Percentiles rank a stretch among this genome's conserved stretches.
Evolutionary conservation across 108 stramenopile species (phyloP).

Genomic region (Chaetoceros tenuissimus): DNA sequence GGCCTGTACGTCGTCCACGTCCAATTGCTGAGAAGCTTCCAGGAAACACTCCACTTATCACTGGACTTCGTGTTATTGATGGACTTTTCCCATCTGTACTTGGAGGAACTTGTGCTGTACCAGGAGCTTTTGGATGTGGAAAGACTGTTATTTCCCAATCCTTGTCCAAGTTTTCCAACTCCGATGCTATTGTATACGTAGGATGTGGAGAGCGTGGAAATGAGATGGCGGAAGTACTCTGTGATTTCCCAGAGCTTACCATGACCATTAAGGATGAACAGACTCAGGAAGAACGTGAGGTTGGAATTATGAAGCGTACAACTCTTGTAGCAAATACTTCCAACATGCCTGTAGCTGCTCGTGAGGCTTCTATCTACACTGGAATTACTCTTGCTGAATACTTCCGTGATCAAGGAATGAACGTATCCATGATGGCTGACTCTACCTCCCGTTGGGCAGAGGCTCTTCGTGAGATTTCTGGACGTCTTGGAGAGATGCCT

Average conservation of each 20-base stretch:
- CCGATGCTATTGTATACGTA: conserved; percentile 91
- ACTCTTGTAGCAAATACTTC: conserved; percentile 99
- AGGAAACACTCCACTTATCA: conserved; percentile 95
- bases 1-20: conserved; percentile 98
- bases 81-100: conserved; percentile 98
- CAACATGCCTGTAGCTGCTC: conserved; percentile 99
- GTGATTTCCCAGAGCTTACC: conserved; percentile 99
- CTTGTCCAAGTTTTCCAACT: conserved; percentile 98
- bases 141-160: conserved; percentile 99
- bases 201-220: conserved; percentile 97
- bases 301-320: conserved; percentile 99
- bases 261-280: conserved; percentile 85
- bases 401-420: conserved; percentile 99
- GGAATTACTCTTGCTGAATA: conserved; percentile 97
- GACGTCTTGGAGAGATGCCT: conserved; percentile 99
- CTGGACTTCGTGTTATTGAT: conserved; percentile 98
- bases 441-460: conserved; percentile 99
- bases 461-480: conserved; percentile 99
- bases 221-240: conserved; percentile 99
- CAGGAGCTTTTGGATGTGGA: conserved; percentile 99
- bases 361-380: conserved; percentile 99
- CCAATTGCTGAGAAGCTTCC: conserved; percentile 97
- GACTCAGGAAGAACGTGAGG: conserved; percentile 83
- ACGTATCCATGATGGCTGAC: conserved; percentile 99
- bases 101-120: conserved; percentile 99